Conservation (phyloP, 371 early-diverging fungal genomes). For the Syncephalis plumigaleata region DNA sequence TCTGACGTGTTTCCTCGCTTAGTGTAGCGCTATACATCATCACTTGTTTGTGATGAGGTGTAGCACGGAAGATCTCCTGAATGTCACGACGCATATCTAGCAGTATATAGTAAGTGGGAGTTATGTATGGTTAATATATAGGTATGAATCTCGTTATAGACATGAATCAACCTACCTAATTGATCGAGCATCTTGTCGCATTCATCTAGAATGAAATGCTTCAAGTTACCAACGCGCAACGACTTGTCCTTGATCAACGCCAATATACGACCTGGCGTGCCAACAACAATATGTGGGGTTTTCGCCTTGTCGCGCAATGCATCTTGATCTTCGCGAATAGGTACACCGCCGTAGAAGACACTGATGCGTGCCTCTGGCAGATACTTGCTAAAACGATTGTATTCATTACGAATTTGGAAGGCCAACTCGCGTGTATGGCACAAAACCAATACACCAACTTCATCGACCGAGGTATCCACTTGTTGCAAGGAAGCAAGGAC, state of each 20-base stretch:
- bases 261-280: constrained; percentile 95
- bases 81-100: constrained; percentile 93
- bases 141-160: too few species aligned
- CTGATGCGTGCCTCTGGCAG: constrained; percentile 85
- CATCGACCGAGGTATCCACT: constrained; percentile 65
- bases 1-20: constrained; percentile 75
- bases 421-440: constrained; percentile 97
- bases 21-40: constrained; percentile 98
- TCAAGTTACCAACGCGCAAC: constrained; percentile 62
- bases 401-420: constrained; percentile 95
- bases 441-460: constrained; percentile 77
- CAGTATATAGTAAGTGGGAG: neutral
- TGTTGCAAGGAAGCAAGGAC: constrained; percentile 94
- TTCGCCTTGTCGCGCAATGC: constrained; percentile 59
- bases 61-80: constrained; percentile 87
- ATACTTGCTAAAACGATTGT: constrained; percentile 85
- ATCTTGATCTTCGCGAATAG: constrained; percentile 61
- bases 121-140: neutral
- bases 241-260: constrained; percentile 72
- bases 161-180: constrained; percentile 73
- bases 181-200: constrained; percentile 95
- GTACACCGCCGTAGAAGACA: constrained; percentile 85
- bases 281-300: constrained; percentile 91
- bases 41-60: constrained; percentile 93
- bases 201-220: constrained; percentile 98